These are phyloP conservation scores for Rhizophlyctis rosea DNA, from an alignment of 192 early-diverging fungal species.

Conservation along the genomic window DNA sequence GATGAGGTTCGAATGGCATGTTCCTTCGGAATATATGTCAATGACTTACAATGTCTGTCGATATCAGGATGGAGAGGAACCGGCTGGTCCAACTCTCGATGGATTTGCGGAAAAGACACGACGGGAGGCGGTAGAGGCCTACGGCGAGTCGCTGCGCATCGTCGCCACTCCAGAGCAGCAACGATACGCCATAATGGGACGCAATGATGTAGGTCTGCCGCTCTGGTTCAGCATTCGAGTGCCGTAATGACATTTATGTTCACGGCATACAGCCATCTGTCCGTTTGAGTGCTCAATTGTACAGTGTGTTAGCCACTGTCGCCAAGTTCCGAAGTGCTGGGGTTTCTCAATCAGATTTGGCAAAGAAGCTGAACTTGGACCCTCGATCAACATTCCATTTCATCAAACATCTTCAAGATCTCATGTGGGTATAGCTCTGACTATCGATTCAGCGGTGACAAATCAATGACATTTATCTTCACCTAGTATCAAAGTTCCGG, in stretches of 20 bases:
- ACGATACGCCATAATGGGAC: conserved; percentile 34
- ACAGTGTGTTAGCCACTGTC: conserved; percentile 42
- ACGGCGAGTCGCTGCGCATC: conserved; percentile 24
- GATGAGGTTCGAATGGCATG: neutral
- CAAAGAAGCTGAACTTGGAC: conserved; percentile 53
- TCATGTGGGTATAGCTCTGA: conserved; percentile 46
- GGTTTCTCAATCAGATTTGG: conserved; percentile 54
- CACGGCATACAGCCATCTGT: conserved; percentile 10
- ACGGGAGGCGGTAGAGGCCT: neutral
- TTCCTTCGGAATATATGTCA: neutral
- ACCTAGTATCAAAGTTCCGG: conserved; percentile 64
- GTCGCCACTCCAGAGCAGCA: conserved; percentile 24
- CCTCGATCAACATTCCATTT: conserved; percentile 62
- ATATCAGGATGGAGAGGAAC: conserved; percentile 13
- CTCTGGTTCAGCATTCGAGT: neutral
- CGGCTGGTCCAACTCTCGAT: neutral
- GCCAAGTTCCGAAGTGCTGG: conserved; percentile 45
- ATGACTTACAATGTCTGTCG: neutral
- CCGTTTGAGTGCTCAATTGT: conserved; percentile 24
- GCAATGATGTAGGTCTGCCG: conserved; percentile 32
- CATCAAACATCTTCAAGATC: conserved; percentile 48
- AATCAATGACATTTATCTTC: neutral
- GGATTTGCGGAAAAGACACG: conserved; percentile 12
- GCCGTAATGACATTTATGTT: conserved; percentile 3
- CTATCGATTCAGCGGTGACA: too few relatives aligned